These are phyloP conservation scores for Erodium moschatum DNA, from an alignment of 441 rosid species.

Conservation along the genomic window DNA sequence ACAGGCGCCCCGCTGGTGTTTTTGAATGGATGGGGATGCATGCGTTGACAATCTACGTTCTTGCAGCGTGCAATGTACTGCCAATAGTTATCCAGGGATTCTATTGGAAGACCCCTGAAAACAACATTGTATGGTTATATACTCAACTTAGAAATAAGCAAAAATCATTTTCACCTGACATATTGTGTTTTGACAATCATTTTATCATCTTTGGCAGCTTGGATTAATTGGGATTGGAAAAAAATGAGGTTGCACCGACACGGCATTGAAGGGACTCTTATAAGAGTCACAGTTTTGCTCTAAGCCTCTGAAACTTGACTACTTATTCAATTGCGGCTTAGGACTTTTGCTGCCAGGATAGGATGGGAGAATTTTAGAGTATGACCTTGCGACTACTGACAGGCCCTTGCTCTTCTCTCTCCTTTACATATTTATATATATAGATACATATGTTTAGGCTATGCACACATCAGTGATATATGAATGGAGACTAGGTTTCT, in stretches of 20 bases:
- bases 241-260: neutral
- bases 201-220: slow-evolving; percentile 29
- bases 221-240: slow-evolving; percentile 15
- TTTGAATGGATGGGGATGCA: slow-evolving; percentile 81
- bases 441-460: neutral
- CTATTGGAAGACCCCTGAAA: slow-evolving; percentile 59
- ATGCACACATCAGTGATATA: neutral
- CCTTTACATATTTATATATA: neutral
- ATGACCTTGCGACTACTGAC: neutral
- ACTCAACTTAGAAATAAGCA: neutral
- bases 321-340: neutral
- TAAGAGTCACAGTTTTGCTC: neutral
- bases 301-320: neutral
- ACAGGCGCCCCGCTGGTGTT: slow-evolving; percentile 30
- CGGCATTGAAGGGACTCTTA: neutral
- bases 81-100: slow-evolving; percentile 62
- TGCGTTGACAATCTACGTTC: slow-evolving; percentile 49
- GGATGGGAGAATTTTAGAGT: neutral
- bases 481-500: neutral
- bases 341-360: neutral
- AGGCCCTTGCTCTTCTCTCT: neutral
- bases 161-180: slow-evolving; percentile 4
- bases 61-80: slow-evolving; percentile 56
- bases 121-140: slow-evolving; percentile 45
- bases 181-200: neutral